Evolutionary conservation across 2,329 filamentous ascomycete species (phyloP), one percentile per base, ranked within the genome.

Genomic region (Beauveria brongniartii): DNA sequence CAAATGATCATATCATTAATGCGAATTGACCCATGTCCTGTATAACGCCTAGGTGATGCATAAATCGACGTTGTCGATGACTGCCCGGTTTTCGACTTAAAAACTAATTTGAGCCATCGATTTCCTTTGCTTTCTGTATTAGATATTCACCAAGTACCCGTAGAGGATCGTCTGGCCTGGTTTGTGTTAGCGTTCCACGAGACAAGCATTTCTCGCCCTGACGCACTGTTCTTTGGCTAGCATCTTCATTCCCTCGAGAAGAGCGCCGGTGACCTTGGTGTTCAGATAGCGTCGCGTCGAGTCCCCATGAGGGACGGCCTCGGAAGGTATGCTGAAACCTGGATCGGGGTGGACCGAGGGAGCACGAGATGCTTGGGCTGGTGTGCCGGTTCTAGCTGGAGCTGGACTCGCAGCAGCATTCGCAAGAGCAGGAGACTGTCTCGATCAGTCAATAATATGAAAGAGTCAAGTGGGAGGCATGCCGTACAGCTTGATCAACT

Each of bases 191-290:
- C 63, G n/a, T 65, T 63, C 60, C 9, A 2, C 24, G 9, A 1
- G 16, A 12, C 18, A 14, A 50, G 20, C 16, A 10, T 55, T 84
- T 61, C 8, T n/a, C 41, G 30, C 30, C 12, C 48, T 26, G 18
- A 80, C 87, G 69, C 74, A 91, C 88, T 88, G 83, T 47, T 91
- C 86, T 66, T 83, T 85, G 5, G 86, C 87, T 63, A 92, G 71
- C 59, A 81, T 73, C 75, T 91, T 91, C 86, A 92, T 89, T 26
- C 88, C 89, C 67, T 91, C 88, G 44, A 91, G 74, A 62, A 92
- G 69, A 28, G 82, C 80, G 1, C 83, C 83, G 0, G 87, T 89
- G 46, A 92, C 82, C 67, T 86, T 89, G 54, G 81, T 79, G 69
- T 91, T 91, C 66, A 92, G 73, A 70, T 91, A 92, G 67, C 84